Evolutionary conservation across 2,329 filamentous ascomycete genomes (phyloP).

Genomic region (Aspergillus latus): DNA sequence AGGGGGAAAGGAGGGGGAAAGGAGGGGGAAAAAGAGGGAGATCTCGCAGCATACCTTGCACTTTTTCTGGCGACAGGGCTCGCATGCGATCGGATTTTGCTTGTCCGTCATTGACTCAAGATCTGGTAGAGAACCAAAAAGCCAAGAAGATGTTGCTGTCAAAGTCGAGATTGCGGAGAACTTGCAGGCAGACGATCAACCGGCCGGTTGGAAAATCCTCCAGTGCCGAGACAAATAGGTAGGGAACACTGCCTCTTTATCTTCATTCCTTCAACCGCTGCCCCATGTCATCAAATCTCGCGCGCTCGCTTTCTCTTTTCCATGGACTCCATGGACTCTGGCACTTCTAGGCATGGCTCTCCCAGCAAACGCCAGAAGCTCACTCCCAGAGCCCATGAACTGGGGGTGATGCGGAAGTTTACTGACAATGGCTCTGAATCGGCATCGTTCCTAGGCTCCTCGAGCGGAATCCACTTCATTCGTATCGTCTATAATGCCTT

Average conservation of each 20-base stretch:
- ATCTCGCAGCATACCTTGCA: conserved; percentile 16
- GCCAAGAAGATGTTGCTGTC: not conserved
- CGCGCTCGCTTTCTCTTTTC: not conserved
- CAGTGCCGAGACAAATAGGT: conserved; percentile 3
- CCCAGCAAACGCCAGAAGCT: conserved; percentile 32
- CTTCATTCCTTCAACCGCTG: not conserved
- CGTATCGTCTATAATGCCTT: conserved; percentile 56
- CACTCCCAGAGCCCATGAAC: conserved; percentile 37
- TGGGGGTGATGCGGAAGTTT: conserved; percentile 55
- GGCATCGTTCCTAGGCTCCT: conserved; percentile 58
- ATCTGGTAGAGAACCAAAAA: not conserved
- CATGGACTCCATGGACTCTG: conserved; percentile 15
- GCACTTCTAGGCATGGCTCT: conserved; percentile 14
- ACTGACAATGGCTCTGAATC: conserved; percentile 42
- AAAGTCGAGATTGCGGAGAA: conserved; percentile 6
- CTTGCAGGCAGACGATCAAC: not conserved
- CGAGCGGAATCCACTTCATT: conserved; percentile 61
- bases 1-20: not conserved
- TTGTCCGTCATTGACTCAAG: conserved; percentile 9
- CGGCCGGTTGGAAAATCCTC: conserved; percentile 9
- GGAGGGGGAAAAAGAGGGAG: not conserved
- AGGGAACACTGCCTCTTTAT: not conserved
- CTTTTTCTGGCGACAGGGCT: conserved; percentile 22
- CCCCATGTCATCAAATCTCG: not conserved
- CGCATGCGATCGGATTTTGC: conserved; percentile 22